Evolutionary conservation across 352 stramenopile genomes (phyloP).

Genomic region (Phytophthora cryptogea): DNA sequence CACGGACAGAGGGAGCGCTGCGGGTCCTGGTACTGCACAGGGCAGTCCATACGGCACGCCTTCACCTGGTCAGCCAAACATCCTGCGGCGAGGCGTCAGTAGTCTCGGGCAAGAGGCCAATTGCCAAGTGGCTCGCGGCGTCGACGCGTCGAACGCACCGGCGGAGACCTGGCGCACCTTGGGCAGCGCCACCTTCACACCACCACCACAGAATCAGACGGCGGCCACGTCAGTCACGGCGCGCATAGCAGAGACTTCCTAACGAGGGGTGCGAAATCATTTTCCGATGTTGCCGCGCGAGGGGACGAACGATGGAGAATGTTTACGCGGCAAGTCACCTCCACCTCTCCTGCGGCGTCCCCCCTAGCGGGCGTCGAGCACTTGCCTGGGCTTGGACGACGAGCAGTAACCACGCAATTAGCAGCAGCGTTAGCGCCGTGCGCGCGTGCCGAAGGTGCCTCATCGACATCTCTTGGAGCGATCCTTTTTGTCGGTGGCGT

Average conservation of each 20-base stretch:
- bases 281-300: slow-evolving; percentile 4
- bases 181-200: slow-evolving; percentile 28
- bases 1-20: slow-evolving; percentile 64
- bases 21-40: slow-evolving; percentile 61
- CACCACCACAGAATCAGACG: slow-evolving; percentile 16
- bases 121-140: slow-evolving; percentile 10
- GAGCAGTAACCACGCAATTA: slow-evolving; percentile 4
- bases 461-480: slow-evolving; percentile 3
- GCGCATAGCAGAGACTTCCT: slow-evolving; percentile 17
- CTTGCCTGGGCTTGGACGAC: slow-evolving; percentile 17
- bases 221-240: slow-evolving; percentile 18
- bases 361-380: background rate
- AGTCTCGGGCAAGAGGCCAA: background rate
- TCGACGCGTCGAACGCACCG: slow-evolving; percentile 19
- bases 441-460: slow-evolving; percentile 1
- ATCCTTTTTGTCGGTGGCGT: slow-evolving; percentile 10
- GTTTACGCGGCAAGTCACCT: slow-evolving; percentile 15
- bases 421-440: slow-evolving; percentile 5
- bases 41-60: slow-evolving; percentile 56
- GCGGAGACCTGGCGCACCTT: slow-evolving; percentile 19
- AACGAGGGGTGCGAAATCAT: slow-evolving; percentile 5
- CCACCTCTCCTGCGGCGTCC: slow-evolving; percentile 5
- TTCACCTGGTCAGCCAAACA: slow-evolving; percentile 50
- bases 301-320: slow-evolving; percentile 14
- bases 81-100: slow-evolving; percentile 30